Conservation (phyloP, 169 alveolate species). For the Cryptosporidium parvum region DNA sequence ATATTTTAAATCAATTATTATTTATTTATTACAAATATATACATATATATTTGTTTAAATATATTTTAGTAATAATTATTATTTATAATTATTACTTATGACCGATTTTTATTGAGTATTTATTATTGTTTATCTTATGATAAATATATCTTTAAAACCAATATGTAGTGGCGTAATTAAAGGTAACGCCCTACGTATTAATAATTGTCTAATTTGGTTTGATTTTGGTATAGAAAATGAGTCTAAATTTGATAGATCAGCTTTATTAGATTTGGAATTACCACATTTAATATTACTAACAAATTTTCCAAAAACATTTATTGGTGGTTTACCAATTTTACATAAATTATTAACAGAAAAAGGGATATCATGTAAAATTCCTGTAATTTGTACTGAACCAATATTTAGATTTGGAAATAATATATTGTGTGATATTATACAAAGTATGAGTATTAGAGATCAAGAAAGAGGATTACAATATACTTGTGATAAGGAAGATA, state of each 20-base stretch:
- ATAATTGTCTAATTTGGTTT: conserved; percentile 64
- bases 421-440: conserved; percentile 46
- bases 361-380: conserved; percentile 20
- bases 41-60: too few relatives aligned
- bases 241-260: conserved; percentile 17
- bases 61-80: background rate
- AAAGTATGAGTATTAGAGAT: conserved; percentile 54
- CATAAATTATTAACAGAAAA: conserved; percentile 15
- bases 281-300: conserved; percentile 63
- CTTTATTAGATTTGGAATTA: conserved; percentile 7
- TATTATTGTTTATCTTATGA: conserved; percentile 14
- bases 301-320: conserved; percentile 31
- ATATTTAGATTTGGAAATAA: conserved; percentile 60
- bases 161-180: conserved; percentile 41
- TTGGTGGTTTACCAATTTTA: conserved; percentile 70
- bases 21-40: too few relatives aligned
- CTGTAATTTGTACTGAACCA: conserved; percentile 70
- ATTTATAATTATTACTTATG: background rate
- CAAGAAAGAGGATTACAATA: conserved; percentile 69
- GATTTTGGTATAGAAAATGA: conserved; percentile 74
- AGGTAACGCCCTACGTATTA: conserved; percentile 63
- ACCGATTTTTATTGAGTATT: background rate
- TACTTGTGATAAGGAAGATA: conserved; percentile 42
- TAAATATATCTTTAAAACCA: conserved; percentile 49
- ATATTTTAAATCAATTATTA: too few relatives aligned